Conservation (phyloP, 371 early-diverging fungal genomes). For the Batrachochytrium dendrobatidis region DNA sequence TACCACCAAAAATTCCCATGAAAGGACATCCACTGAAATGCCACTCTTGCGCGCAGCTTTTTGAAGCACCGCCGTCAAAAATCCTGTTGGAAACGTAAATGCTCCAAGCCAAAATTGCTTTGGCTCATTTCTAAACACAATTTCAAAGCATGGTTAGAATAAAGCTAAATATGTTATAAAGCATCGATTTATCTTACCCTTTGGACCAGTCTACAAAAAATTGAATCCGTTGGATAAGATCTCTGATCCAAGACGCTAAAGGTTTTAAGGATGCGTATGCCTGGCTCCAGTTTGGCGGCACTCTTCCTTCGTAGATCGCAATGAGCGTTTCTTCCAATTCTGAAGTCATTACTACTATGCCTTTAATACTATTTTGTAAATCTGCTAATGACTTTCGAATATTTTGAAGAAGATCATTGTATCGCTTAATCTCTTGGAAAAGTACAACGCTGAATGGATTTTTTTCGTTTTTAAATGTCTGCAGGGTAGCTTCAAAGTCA, state of each 20-base stretch:
- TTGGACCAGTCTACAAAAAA: constrained; percentile 49
- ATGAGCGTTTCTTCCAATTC: constrained; percentile 45
- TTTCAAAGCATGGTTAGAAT: neutral
- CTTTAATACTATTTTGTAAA: constrained; percentile 47
- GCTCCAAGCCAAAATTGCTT: constrained; percentile 47
- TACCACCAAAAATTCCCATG: constrained; percentile 47
- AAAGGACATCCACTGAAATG: constrained; percentile 40
- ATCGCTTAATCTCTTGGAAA: constrained; percentile 44
- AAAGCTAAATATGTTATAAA: neutral
- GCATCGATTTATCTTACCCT: constrained; percentile 28
- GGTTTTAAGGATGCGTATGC: constrained; percentile 45
- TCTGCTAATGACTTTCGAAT: constrained; percentile 35
- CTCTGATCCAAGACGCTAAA: constrained; percentile 42
- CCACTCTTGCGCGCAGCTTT: constrained; percentile 40
- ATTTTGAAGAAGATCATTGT: constrained; percentile 35
- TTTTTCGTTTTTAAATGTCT: constrained; percentile 29
- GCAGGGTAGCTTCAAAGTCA: constrained; percentile 38
- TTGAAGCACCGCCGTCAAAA: constrained; percentile 48
- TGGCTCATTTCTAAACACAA: constrained; percentile 31
- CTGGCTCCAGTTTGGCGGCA: constrained; percentile 43
- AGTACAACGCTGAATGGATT: constrained; percentile 46
- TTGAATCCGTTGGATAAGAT: constrained; percentile 39
- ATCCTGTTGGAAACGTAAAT: constrained; percentile 47
- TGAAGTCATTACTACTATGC: constrained; percentile 49
- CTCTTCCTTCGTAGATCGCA: constrained; percentile 35